These are phyloP conservation scores for Somion occarium DNA, from an alignment of 1,284 basidiomycete species.

Conservation along the genomic window DNA sequence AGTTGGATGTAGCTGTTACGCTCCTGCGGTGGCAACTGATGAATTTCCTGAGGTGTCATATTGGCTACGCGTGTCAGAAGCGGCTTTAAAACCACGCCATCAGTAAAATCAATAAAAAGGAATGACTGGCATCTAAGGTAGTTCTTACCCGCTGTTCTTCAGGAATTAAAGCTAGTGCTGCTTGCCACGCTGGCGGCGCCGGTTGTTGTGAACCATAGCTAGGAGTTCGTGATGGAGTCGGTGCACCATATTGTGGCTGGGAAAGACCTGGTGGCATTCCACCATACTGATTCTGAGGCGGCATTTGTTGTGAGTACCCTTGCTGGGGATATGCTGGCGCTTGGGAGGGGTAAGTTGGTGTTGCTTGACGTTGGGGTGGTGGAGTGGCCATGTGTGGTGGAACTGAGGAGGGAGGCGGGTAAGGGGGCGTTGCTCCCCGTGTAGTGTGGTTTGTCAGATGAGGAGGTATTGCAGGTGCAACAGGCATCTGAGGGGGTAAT, in stretches of 20 bases:
- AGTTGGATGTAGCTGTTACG: constrained; percentile 63
- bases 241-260: constrained; percentile 8
- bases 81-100: constrained; percentile 40
- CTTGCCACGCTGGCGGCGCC: constrained; percentile 31
- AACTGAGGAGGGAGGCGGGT: no score
- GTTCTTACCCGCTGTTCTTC: constrained; percentile 67
- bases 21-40: constrained; percentile 53
- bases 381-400: constrained; percentile 24
- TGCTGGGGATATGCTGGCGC: constrained; percentile 13
- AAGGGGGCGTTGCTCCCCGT: constrained; percentile 24
- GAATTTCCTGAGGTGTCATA: constrained; percentile 70
- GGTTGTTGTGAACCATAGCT: constrained; percentile 7
- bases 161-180: constrained; percentile 53
- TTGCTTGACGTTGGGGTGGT: constrained; percentile 13
- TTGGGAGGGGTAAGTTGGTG: constrained; percentile 13
- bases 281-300: background rate
- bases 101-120: no score
- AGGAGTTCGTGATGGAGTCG: background rate
- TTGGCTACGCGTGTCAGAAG: constrained; percentile 62
- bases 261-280: constrained; percentile 1
- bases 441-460: constrained; percentile 30
- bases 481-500: constrained; percentile 16
- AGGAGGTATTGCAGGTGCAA: constrained; percentile 37
- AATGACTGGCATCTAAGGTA: no score
- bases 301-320: background rate